A percentile compares a stretch with the other conserved stretches of the same genome.
Conservation (phyloP, 805 yeast species). For the Monosporozyma siamensis region DNA sequence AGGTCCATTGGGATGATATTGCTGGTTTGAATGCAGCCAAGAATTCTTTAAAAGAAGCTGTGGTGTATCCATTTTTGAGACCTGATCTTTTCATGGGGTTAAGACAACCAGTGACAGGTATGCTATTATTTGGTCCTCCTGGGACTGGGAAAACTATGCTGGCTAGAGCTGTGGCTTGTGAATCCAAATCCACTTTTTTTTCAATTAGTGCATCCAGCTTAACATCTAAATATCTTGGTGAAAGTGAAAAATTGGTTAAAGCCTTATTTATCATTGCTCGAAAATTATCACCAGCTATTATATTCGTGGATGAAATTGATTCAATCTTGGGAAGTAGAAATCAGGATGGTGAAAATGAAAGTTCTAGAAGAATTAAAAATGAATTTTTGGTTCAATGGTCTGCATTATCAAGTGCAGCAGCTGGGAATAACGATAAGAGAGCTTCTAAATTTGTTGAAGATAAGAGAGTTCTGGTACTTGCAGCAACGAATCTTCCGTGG, state of each 20-base stretch:
- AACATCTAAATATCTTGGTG: conserved; percentile 83
- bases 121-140: conserved; percentile 94
- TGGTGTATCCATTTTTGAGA: conserved; percentile 87
- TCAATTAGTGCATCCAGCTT: conserved; percentile 84
- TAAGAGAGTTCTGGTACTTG: conserved; percentile 76
- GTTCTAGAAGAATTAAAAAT: conserved; percentile 80
- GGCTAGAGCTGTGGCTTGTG: conserved; percentile 94
- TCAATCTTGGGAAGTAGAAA: conserved; percentile 73
- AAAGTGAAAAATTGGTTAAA: conserved; percentile 84
- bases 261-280: conserved; percentile 80
- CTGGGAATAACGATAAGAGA: conserved; percentile 45
- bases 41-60: conserved; percentile 82
- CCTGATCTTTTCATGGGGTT: conserved; percentile 88
- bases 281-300: conserved; percentile 83
- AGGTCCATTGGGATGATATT: conserved; percentile 89
- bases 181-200: conserved; percentile 86
- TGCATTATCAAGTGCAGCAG: conserved; percentile 77
- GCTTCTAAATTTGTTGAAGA: conserved; percentile 23
- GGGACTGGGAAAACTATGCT: conserved; percentile 99
- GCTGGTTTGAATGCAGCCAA: conserved; percentile 90
- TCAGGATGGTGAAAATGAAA: conserved; percentile 57
- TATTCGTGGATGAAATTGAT: conserved; percentile 94
- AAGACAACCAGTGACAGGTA: conserved; percentile 93
- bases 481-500: conserved; percentile 97
- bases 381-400: conserved; percentile 95